Conservation (phyloP, 352 stramenopile genomes). For the Globisporangium carolinianum region DNA sequence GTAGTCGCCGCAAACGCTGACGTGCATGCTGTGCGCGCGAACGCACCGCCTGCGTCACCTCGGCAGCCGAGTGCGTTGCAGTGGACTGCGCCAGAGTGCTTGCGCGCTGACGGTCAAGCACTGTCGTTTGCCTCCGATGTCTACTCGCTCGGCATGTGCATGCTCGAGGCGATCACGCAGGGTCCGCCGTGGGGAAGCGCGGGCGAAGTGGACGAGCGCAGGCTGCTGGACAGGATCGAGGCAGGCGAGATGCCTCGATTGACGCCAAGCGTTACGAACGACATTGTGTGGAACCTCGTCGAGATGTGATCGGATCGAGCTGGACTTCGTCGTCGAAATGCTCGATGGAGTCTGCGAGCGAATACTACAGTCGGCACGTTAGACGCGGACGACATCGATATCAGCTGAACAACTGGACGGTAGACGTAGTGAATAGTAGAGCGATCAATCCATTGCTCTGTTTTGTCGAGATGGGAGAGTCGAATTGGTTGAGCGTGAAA, state of each 20-base stretch:
- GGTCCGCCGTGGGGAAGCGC: slow-evolving; percentile 2
- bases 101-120: background rate
- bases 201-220: background rate
- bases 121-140: slow-evolving; percentile 8
- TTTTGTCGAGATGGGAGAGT: too few species aligned
- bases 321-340: background rate
- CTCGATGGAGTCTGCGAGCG: background rate
- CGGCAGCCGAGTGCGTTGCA: background rate
- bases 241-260: background rate
- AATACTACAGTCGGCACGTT: too few species aligned
- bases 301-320: background rate
- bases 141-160: slow-evolving; percentile 13
- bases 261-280: background rate
- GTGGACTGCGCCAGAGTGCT: slow-evolving; percentile 8
- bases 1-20: too few species aligned
- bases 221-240: background rate
- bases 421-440: too few species aligned
- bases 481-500: too few species aligned
- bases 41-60: background rate
- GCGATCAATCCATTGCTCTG: too few species aligned
- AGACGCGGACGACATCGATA: too few species aligned
- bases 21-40: background rate
- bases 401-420: too few species aligned
- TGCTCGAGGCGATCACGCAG: slow-evolving; percentile 9
- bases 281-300: background rate